phyloP scores from a whole-genome alignment of 805 yeast species.

The Wickerhamiella hasegawae region DNA sequence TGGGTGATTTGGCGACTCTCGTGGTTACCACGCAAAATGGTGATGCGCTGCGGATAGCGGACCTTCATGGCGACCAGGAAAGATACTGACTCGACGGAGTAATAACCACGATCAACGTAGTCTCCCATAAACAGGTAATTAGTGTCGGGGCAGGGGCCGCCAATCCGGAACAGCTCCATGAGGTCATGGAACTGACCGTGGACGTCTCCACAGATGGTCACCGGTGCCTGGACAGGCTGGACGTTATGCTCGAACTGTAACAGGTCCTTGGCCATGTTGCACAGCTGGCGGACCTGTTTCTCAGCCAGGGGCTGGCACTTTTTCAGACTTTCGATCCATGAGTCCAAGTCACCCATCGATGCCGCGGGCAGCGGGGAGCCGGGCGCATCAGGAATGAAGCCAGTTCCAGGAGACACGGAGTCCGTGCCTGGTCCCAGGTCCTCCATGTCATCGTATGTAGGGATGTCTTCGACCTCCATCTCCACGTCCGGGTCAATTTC shows the following conservation, averaged over 20 bases:
- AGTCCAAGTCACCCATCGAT: slow-evolving; percentile 59
- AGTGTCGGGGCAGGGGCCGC: slow-evolving; percentile 90
- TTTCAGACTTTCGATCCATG: slow-evolving; percentile 73
- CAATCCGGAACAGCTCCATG: slow-evolving; percentile 87
- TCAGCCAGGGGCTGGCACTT: slow-evolving; percentile 77
- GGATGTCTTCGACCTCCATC: slow-evolving; percentile 22
- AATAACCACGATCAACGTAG: slow-evolving; percentile 81
- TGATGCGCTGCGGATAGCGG: slow-evolving; percentile 81
- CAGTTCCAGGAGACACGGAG: slow-evolving; percentile 4
- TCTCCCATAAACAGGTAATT: slow-evolving; percentile 80
- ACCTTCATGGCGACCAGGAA: slow-evolving; percentile 89
- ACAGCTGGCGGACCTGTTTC: slow-evolving; percentile 61
- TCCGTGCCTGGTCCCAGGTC: background rate
- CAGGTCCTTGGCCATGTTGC: slow-evolving; percentile 85
- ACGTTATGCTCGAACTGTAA: slow-evolving; percentile 85
- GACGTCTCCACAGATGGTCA: slow-evolving; percentile 92
- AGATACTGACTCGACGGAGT: slow-evolving; percentile 84
- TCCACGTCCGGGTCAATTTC: slow-evolving; percentile 24
- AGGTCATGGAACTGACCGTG: slow-evolving; percentile 95
- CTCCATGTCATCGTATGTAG: slow-evolving; percentile 1
- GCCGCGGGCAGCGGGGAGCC: slow-evolving; percentile 21
- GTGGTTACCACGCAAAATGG: slow-evolving; percentile 88
- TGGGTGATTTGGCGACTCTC: slow-evolving; percentile 94
- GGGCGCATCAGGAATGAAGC: no score
- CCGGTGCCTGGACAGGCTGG: slow-evolving; percentile 90